A percentile compares a stretch with the other conserved stretches of the same genome.
phyloP scores from a whole-genome alignment of 768 basidiomycete species.

The Exsudoporus frostii region DNA sequence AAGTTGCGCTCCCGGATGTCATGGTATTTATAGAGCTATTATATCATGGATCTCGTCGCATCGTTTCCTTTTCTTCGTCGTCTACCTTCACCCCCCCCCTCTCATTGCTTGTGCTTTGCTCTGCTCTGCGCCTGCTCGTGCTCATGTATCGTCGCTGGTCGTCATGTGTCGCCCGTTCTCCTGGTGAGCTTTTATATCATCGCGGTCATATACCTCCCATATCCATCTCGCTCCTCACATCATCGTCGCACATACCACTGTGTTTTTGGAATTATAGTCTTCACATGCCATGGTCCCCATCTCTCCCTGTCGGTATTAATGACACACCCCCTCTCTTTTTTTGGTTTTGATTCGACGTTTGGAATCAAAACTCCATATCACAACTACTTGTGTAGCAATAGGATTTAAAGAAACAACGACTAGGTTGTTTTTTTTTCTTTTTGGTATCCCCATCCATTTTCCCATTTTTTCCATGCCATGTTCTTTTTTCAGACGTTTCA shows the following conservation, averaged over 20 bases:
- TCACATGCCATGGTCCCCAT: background rate
- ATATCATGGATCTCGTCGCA: constrained; percentile 4
- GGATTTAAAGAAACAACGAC: constrained; percentile 4
- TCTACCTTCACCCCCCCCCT: background rate
- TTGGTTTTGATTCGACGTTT: background rate
- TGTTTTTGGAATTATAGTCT: constrained; percentile 10
- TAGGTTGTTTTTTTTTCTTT: background rate
- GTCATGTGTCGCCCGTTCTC: constrained; percentile 3
- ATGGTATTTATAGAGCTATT: constrained; percentile 30
- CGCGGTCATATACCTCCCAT: background rate
- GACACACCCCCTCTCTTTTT: background rate
- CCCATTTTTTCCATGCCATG: background rate
- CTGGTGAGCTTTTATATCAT: constrained; percentile 12
- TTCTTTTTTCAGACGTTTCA: background rate
- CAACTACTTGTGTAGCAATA: constrained; percentile 16
- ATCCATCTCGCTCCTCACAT: background rate
- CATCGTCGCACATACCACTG: constrained; percentile 1
- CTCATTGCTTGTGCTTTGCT: background rate
- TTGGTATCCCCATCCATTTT: background rate
- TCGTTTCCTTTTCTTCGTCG: background rate
- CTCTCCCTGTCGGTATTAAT: constrained; percentile 2
- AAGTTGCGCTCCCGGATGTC: background rate
- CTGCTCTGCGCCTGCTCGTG: background rate
- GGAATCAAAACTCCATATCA: background rate
- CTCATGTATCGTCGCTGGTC: constrained; percentile 5